phyloP scores from a whole-genome alignment of 2,329 filamentous ascomycete species.

The Trichoderma sp. region DNA sequence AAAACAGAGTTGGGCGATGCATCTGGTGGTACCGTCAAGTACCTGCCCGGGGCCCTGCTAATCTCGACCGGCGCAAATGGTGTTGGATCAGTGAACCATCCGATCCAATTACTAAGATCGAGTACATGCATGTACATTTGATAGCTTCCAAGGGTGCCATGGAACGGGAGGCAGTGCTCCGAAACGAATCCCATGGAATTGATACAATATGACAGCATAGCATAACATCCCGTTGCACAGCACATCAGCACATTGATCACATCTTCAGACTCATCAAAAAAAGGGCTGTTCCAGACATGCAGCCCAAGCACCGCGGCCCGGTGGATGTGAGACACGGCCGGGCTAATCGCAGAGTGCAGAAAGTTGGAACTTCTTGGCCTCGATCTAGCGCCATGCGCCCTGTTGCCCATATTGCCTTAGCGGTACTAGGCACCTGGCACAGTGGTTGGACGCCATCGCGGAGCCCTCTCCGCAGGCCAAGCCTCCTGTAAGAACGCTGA shows the following conservation, averaged over 20 bases:
- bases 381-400: neutral
- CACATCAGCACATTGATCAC: neutral
- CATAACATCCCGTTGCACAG: too few species aligned
- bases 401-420: neutral
- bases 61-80: neutral
- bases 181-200: neutral
- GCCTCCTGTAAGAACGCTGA: neutral
- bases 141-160: neutral
- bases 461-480: neutral
- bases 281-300: neutral
- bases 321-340: neutral
- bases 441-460: conserved; percentile 10
- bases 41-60: neutral
- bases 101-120: neutral
- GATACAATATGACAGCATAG: too few species aligned
- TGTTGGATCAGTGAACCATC: neutral
- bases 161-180: neutral
- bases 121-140: neutral
- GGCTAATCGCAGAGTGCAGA: neutral
- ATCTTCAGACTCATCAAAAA: neutral
- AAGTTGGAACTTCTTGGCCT: neutral
- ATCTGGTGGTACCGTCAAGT: neutral
- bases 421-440: neutral
- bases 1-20: neutral
- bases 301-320: neutral